Conservation (phyloP, 2,329 filamentous ascomycete genomes). For the Elsinoe batatas region DNA sequence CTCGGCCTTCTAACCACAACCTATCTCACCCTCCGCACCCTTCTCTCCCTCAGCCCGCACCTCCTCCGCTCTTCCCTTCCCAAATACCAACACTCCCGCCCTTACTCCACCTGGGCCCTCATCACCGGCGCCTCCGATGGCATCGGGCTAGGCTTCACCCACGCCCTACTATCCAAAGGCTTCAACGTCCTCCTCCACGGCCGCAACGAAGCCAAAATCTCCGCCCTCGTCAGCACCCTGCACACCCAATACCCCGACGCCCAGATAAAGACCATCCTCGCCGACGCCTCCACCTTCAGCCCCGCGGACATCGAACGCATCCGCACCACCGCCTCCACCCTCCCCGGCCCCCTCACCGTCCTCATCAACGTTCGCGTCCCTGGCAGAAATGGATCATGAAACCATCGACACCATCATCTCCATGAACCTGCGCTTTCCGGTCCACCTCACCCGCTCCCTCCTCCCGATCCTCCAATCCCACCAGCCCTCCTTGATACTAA, state of each 20-base stretch:
- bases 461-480: conserved; percentile 36
- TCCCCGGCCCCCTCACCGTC: conserved; percentile 38
- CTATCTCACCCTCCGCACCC: conserved; percentile 15
- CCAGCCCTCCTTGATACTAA: conserved; percentile 40
- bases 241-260: conserved; percentile 30
- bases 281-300: conserved; percentile 33
- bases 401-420: conserved; percentile 37
- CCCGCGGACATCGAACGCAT: conserved; percentile 22
- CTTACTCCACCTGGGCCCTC: conserved; percentile 35
- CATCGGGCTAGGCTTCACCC: conserved; percentile 43
- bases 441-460: conserved; percentile 39
- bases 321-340: conserved; percentile 20
- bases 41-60: conserved; percentile 20
- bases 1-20: conserved; percentile 7
- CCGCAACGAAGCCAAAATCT: conserved; percentile 42
- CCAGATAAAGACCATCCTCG: conserved; percentile 34
- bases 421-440: conserved; percentile 42
- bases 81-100: conserved; percentile 18
- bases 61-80: conserved; percentile 20
- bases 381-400: conserved; percentile 9
- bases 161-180: conserved; percentile 41
- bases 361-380: conserved; percentile 39
- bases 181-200: conserved; percentile 52
- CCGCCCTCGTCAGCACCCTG: conserved; percentile 33
- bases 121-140: conserved; percentile 48